Conservation (phyloP, 371 early-diverging fungal species). For the Nematocida major region DNA sequence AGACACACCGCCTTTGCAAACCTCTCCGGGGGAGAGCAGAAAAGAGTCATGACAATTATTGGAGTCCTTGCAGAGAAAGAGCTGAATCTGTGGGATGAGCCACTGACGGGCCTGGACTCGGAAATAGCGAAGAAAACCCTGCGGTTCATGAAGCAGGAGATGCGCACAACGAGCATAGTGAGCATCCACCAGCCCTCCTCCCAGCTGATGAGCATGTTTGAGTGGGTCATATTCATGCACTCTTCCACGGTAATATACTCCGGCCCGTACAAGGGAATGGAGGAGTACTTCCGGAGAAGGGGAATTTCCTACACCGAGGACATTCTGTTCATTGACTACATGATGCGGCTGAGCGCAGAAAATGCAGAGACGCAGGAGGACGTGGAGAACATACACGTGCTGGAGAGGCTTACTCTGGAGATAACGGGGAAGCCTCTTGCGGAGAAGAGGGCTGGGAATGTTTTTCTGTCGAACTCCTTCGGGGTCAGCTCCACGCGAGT, state of each 20-base stretch:
- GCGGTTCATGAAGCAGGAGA: constrained; percentile 68
- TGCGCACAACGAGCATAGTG: neutral
- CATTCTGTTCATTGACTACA: neutral
- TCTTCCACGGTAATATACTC: constrained; percentile 60
- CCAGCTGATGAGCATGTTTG: constrained; percentile 64
- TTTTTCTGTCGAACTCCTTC: neutral
- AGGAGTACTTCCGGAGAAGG: neutral
- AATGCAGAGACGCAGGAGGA: neutral
- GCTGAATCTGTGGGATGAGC: constrained; percentile 58
- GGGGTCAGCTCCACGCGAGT: neutral
- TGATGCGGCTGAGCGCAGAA: constrained; percentile 8
- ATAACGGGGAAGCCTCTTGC: neutral
- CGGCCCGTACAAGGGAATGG: constrained; percentile 37
- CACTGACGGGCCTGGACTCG: constrained; percentile 57
- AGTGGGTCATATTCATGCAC: constrained; percentile 66
- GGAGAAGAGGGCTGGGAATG: neutral
- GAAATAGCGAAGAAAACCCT: constrained; percentile 46
- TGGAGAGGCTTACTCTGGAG: neutral
- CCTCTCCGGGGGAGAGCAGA: constrained; percentile 56
- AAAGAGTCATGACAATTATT: constrained; percentile 55
- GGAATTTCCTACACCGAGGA: neutral
- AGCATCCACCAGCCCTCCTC: neutral
- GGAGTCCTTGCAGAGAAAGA: constrained; percentile 28
- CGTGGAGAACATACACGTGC: neutral
- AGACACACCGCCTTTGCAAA: neutral